Evolutionary conservation across 148 eudicot species (phyloP).

Genomic region (Chenopodium quinoa): DNA sequence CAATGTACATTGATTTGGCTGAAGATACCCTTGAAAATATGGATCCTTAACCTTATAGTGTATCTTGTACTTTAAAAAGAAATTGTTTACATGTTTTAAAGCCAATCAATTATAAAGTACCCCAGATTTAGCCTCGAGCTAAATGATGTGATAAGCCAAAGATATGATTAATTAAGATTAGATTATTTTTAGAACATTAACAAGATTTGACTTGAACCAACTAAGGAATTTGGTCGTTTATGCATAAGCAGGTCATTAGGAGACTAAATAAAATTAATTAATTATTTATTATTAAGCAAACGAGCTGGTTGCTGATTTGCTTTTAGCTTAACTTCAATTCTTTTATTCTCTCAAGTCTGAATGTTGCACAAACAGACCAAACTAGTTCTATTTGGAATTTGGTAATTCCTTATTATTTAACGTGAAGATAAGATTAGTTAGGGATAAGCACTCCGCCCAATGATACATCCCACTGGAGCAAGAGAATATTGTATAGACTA

Average conservation of each 20-base stretch:
- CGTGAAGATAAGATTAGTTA: too few species aligned
- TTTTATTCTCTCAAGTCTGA: neutral
- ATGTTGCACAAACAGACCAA: neutral
- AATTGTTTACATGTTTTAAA: too few species aligned
- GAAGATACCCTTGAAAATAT: too few species aligned
- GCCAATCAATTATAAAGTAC: too few species aligned
- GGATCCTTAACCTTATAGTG: neutral
- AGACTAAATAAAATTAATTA: neutral
- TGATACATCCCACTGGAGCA: too few species aligned
- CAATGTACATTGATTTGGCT: neutral
- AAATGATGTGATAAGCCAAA: neutral
- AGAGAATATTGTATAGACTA: too few species aligned
- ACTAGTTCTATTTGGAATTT: too few species aligned
- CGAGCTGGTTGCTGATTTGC: neutral
- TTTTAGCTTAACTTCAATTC: neutral
- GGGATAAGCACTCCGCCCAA: too few species aligned
- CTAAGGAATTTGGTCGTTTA: neutral
- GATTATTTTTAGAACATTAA: too few species aligned
- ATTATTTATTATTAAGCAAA: neutral
- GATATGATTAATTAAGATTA: too few species aligned
- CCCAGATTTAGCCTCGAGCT: conserved; percentile 2
- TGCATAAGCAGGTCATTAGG: neutral
- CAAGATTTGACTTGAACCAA: neutral
- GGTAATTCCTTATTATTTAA: too few species aligned
- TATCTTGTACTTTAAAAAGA: neutral